Base-by-base conservation (phyloP, 345 rosid species). In the Eucalyptus fibrosa region DNA sequence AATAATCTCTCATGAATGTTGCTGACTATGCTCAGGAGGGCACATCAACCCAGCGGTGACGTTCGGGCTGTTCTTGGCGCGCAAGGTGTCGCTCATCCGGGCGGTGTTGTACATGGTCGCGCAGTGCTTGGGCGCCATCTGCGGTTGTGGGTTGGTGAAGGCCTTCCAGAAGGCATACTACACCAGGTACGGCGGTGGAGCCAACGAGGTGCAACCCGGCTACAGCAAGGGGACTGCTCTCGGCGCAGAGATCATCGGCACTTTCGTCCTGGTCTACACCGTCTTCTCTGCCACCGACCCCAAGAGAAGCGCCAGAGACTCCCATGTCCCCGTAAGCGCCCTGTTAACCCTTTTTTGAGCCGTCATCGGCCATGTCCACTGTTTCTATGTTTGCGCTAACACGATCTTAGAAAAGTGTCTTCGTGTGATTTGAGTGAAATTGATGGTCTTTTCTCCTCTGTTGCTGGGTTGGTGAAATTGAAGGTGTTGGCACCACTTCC, bases 401-500 rank as follows among this genome's bases (percentile, higher is more conserved):
- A 6, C 83, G 47, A 77, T 40, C 28, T 37, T 12, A 23, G 15
- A 77, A 12, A 77, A 77, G 47, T 21, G 30, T 77, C 28, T 77
- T 77, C 9, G 28, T 5, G 83, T 12, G 42, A 47, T 9, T 47
- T 30, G 59, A 42, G 32, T 50, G 62, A 32, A 51, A 55, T 12
- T 69, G n/a, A 88, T 50, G 62, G 62, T 45, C 40, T 47, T 32
- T 80, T 34, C 8, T 28, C 40, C 28, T 72, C 18, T 81, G 40
- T 65, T 30, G 51, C 18, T 82, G 83, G 16, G 83, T 34, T 77
- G 83, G 47, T 47, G 86, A 49, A 47, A 89, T 12, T 90, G 14
- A 94, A 96, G 99, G 98, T 97, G 3, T 95, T 97, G 96, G 99
- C 99, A 37, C 99, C 99, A 56, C 99, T 96, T 28, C 98, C 99